Percentiles rank a stretch among this genome's conserved stretches.
phyloP scores from a whole-genome alignment of 345 rosid genomes.

The Odontarrhena argentea region DNA sequence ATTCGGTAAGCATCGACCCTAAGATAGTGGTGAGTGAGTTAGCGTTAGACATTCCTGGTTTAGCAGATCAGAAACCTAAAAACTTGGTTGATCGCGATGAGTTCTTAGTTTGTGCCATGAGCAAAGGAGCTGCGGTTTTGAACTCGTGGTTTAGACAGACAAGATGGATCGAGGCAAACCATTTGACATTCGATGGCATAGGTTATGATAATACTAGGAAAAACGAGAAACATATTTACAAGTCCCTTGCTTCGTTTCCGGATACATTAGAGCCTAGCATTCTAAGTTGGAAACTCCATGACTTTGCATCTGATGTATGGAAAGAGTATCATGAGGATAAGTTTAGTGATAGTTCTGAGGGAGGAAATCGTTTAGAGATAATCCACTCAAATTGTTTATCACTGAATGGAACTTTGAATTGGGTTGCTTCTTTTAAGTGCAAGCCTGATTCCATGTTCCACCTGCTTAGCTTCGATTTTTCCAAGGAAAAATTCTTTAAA shows the following conservation, averaged over 20 bases:
- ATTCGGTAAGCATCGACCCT: slow-evolving; percentile 20
- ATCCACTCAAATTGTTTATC: background rate
- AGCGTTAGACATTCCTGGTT: background rate
- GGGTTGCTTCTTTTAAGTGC: background rate
- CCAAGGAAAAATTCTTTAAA: background rate
- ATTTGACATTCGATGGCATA: background rate
- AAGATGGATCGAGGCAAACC: background rate
- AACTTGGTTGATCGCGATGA: background rate
- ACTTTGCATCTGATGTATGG: slow-evolving; percentile 3
- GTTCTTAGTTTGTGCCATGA: slow-evolving; percentile 1
- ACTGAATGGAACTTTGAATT: background rate
- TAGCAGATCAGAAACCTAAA: background rate
- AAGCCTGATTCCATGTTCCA: background rate
- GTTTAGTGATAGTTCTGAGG: background rate
- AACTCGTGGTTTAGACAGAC: slow-evolving; percentile 6
- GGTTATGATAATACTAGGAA: background rate
- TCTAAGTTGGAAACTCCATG: background rate
- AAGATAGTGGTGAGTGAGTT: slow-evolving; percentile 11
- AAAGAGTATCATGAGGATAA: background rate
- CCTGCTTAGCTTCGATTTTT: background rate
- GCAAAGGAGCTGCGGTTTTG: background rate
- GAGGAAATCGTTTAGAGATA: no score
- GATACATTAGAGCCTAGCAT: background rate
- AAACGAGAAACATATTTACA: slow-evolving; percentile 2
- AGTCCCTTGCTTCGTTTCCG: background rate